Conservation (phyloP, 179 eudicot species). For the Monotropa hypopitys region DNA sequence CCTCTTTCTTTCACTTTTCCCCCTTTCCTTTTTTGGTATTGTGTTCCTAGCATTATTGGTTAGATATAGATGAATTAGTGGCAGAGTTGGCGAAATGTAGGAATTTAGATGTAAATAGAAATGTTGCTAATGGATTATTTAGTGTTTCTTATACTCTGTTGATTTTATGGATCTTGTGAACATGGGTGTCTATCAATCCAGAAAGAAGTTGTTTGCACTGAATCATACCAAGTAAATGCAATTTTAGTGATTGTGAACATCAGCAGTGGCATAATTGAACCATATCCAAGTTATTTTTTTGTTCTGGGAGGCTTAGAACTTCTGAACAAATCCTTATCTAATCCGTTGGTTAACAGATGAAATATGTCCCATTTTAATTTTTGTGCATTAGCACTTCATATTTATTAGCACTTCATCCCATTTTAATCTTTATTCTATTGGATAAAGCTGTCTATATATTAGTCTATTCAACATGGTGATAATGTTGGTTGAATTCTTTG, state of each 20-base stretch:
- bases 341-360: not conserved
- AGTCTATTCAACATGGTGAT: not conserved
- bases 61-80: not conserved
- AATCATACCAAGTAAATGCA: not conserved
- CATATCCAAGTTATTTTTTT: not conserved
- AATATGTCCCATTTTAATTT: not conserved
- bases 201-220: not conserved
- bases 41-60: too few species aligned
- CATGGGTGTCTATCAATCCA: not conserved
- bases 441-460: not conserved
- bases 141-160: not conserved
- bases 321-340: not conserved
- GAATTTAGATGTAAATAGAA: not conserved
- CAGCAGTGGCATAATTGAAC: not conserved
- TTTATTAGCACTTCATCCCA: too few species aligned
- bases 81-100: not conserved
- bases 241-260: not conserved
- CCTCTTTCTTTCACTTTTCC: not conserved
- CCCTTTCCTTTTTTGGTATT: not conserved
- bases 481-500: not conserved
- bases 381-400: not conserved
- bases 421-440: not conserved
- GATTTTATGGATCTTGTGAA: not conserved
- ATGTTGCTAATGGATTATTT: conserved; percentile 3
- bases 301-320: not conserved